A percentile compares a stretch with the other conserved stretches of the same genome.
Conservation (phyloP, 768 basidiomycete genomes). For the Clitopilus passeckerianus region DNA sequence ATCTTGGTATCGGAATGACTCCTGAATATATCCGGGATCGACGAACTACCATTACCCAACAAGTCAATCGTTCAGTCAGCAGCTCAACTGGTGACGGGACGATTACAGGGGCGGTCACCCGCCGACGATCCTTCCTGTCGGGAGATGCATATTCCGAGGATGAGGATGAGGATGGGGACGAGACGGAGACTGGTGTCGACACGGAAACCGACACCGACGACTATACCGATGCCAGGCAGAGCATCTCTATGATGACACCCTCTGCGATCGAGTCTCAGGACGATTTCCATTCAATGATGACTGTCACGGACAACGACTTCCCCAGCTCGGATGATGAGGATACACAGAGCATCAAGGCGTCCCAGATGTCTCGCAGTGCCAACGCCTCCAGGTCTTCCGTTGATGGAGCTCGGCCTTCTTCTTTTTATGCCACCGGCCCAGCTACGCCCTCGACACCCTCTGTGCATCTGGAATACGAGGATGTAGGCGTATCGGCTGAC, state of each 20-base stretch:
- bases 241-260: constrained; percentile 57
- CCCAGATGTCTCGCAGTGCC: constrained; percentile 29
- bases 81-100: constrained; percentile 33
- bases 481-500: constrained; percentile 35
- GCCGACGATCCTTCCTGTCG: constrained; percentile 25
- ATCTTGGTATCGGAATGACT: constrained; percentile 10
- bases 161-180: constrained; percentile 38
- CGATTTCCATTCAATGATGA: constrained; percentile 75
- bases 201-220: constrained; percentile 68
- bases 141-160: constrained; percentile 16
- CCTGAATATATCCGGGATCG: constrained; percentile 10
- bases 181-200: constrained; percentile 65
- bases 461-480: constrained; percentile 43
- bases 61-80: constrained; percentile 32
- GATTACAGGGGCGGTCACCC: constrained; percentile 24
- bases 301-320: constrained; percentile 65
- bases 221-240: constrained; percentile 78
- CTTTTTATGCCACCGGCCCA: constrained; percentile 23
- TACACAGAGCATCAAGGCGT: constrained; percentile 75
- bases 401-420: constrained; percentile 23
- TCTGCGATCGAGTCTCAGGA: constrained; percentile 50
- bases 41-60: constrained; percentile 46
- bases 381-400: constrained; percentile 25
- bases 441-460: constrained; percentile 10
- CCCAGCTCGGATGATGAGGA: constrained; percentile 52